Conservation (phyloP, 306 rosid species). For the Datisca glomerata region DNA sequence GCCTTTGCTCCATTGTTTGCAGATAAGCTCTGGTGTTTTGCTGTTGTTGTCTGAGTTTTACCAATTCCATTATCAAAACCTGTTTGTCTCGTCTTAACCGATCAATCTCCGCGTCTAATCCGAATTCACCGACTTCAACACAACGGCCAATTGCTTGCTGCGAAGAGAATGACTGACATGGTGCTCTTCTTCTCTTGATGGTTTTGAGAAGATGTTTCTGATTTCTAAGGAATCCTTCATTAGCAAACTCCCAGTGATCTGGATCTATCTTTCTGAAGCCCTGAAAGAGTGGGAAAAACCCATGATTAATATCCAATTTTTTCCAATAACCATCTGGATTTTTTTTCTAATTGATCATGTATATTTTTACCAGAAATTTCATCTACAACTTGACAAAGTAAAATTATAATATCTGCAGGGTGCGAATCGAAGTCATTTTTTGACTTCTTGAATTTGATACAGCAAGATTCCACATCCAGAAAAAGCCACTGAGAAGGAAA, state of each 20-base stretch:
- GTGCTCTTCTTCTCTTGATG: slow-evolving; percentile 52
- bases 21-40: slow-evolving; percentile 42
- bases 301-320: no score
- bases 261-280: slow-evolving; percentile 80
- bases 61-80: slow-evolving; percentile 48
- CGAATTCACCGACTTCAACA: slow-evolving; percentile 39
- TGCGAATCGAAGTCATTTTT: no score
- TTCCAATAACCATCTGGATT: no score
- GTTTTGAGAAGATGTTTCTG: slow-evolving; percentile 50
- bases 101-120: slow-evolving; percentile 41
- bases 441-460: no score
- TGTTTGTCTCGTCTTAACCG: slow-evolving; percentile 47
- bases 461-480: no score
- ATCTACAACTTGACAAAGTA: no score
- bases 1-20: slow-evolving; percentile 57
- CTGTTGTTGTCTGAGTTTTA: slow-evolving; percentile 68
- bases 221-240: slow-evolving; percentile 60
- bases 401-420: no score
- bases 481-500: no score
- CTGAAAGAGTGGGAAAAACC: no score
- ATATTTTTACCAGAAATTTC: no score
- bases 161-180: slow-evolving; percentile 28
- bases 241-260: slow-evolving; percentile 81
- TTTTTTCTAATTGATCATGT: no score
- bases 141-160: slow-evolving; percentile 32